phyloP scores from a whole-genome alignment of 1,139 yeast genomes.

The Candida smagusa region DNA sequence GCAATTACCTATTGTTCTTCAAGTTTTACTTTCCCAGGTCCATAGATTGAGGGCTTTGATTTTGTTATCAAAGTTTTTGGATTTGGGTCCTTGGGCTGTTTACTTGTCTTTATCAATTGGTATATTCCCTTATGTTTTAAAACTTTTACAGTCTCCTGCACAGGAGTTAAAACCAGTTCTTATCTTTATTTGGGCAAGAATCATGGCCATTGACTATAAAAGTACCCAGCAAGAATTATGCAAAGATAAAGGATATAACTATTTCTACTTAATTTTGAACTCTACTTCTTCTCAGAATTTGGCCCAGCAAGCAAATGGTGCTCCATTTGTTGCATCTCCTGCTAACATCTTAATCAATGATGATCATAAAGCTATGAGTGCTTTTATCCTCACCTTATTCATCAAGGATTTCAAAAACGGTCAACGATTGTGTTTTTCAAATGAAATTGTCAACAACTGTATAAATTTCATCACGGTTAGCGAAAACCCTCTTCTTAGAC shows the following conservation, averaged over 20 bases:
- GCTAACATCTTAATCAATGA: slow-evolving; percentile 46
- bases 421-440: slow-evolving; percentile 73
- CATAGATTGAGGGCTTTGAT: slow-evolving; percentile 89
- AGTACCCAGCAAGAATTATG: slow-evolving; percentile 90
- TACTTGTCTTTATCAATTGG: slow-evolving; percentile 90
- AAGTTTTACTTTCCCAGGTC: slow-evolving; percentile 88
- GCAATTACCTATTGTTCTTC: slow-evolving; percentile 90
- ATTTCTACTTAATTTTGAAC: slow-evolving; percentile 72
- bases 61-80: slow-evolving; percentile 78
- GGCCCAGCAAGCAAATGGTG: slow-evolving; percentile 29
- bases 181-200: slow-evolving; percentile 96
- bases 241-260: slow-evolving; percentile 87
- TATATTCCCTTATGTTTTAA: slow-evolving; percentile 90
- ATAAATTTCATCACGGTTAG: slow-evolving; percentile 64
- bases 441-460: slow-evolving; percentile 69
- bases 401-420: slow-evolving; percentile 78
- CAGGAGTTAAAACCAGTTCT: slow-evolving; percentile 92
- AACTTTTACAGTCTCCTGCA: slow-evolving; percentile 89
- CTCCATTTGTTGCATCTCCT: slow-evolving; percentile 15
- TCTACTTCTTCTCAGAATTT: slow-evolving; percentile 26
- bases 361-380: slow-evolving; percentile 95
- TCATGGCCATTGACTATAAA: slow-evolving; percentile 90
- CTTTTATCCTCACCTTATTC: slow-evolving; percentile 81
- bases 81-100: slow-evolving; percentile 97
- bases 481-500: slow-evolving; percentile 82